phyloP scores from a whole-genome alignment of 2,329 filamentous ascomycete genomes.

The Dissoconium aciculare region DNA sequence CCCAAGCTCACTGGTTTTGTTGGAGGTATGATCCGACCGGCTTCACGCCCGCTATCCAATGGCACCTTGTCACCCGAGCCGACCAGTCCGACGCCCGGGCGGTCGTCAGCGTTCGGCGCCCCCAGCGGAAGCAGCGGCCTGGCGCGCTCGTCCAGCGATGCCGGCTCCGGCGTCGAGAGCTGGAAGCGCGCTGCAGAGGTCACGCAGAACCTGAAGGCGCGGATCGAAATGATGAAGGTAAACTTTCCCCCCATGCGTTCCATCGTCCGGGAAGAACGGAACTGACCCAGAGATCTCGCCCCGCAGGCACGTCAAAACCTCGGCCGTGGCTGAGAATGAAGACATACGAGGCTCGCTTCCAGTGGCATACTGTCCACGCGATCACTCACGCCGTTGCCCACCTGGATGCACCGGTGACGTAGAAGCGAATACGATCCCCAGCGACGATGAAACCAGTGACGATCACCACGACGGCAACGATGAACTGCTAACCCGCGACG shows the following conservation, averaged over 20 bases:
- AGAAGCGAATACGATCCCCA: too few species aligned
- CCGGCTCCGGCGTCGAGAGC: constrained; percentile 59
- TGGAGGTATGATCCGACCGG: not conserved
- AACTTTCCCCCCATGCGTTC: constrained; percentile 12
- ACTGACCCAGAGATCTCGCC: not conserved
- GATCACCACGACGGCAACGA: too few species aligned
- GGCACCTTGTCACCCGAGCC: constrained; percentile 8
- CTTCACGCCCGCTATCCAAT: constrained; percentile 12
- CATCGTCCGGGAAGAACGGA: not conserved
- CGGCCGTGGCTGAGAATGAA: constrained; percentile 7
- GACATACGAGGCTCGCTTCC: too few species aligned
- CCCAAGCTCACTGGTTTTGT: not conserved
- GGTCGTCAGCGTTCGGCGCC: not conserved
- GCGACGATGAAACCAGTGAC: too few species aligned
- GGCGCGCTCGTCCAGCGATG: constrained; percentile 8
- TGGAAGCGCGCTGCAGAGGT: constrained; percentile 97
- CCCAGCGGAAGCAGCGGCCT: not conserved
- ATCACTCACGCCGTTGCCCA: too few species aligned
- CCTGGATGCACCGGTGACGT: too few species aligned
- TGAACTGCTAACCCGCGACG: too few species aligned
- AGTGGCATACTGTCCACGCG: too few species aligned
- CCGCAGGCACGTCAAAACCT: constrained; percentile 11
- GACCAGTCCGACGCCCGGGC: not conserved
- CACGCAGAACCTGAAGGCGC: constrained; percentile 88
- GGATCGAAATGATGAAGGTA: constrained; percentile 97